Base-by-base conservation (phyloP, 345 rosid species). In the Eucalyptus curtisii region DNA sequence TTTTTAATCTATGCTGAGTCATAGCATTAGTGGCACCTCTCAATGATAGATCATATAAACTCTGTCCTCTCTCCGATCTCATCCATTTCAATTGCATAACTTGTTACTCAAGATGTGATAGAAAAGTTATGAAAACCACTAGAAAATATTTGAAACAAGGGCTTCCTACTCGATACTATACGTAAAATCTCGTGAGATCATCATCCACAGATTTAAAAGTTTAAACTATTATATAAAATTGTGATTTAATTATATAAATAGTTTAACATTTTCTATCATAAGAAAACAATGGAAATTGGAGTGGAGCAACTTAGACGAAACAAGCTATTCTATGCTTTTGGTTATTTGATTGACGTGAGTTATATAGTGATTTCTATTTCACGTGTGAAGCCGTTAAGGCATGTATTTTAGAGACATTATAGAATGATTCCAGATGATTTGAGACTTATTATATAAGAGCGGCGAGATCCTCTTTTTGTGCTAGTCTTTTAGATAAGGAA, bases 321-420 rank as follows among this genome's bases (percentile, higher is more conserved):
- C 25, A 17, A 19, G 25, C 45, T 71, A 71, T 10, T 10, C 8
- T 24, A 5, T 40, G 1, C 13, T 6, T 76, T 76, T 20, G 9
- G 16, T 76, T 40, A 76, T 76, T 76, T 40, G 47, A 30, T 31
- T n/a, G 3, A n/a, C 1, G 3, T 7, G 40, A 64, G 37, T 64
- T 64, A 14, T n/a, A 64, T 3, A 64, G 5, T 13, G 76, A 30
- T n/a, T 33, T 64, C 0, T 1, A 5, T 64, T 64, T 64, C 16
- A 14, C 0, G 5, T 15, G 76, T 20, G 82, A 1, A 76, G 5
- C 4, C 5, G 1, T 33, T 5, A 10, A 71, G 2, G 5, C 8
- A 37, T 20, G 15, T 42, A 7, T 76, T 76, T 76, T 37, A 11
- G 12, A 37, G 7, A 76, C 27, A 37, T 37, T 20, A 6, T 20